Evolutionary conservation across 257 asterid genomes (phyloP).

Genomic region (Jasminum sambac): DNA sequence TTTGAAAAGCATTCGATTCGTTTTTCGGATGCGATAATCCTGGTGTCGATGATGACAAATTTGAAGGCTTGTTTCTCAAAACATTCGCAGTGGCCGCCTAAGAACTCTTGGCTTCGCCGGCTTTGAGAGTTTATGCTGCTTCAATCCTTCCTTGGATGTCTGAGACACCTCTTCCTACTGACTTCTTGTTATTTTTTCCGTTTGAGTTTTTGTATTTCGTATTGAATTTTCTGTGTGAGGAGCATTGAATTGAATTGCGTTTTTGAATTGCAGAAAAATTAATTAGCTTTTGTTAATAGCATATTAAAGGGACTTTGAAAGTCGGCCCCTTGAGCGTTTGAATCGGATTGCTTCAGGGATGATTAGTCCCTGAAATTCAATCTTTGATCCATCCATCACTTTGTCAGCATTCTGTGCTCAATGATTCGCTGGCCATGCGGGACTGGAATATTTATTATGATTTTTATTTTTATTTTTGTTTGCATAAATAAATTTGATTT

Average conservation of each 20-base stretch:
- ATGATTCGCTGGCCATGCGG: constrained; percentile 41
- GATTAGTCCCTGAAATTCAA: constrained; percentile 38
- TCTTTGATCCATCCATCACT: constrained; percentile 40
- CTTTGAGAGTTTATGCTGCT: constrained; percentile 59
- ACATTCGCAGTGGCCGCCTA: constrained; percentile 73
- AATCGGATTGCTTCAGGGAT: constrained; percentile 38
- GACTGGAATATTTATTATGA: constrained; percentile 28
- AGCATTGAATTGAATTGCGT: neutral
- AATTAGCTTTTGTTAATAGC: neutral
- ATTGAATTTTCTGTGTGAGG: neutral
- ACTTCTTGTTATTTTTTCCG: neutral
- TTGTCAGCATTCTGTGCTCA: constrained; percentile 32
- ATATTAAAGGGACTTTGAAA: constrained; percentile 24
- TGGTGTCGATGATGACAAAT: constrained; percentile 37
- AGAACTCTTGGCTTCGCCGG: constrained; percentile 60
- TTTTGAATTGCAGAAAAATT: too few species aligned
- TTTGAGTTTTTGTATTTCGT: neutral
- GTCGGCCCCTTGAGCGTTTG: constrained; percentile 30
- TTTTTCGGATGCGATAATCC: neutral
- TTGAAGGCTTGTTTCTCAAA: constrained; percentile 58
- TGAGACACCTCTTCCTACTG: constrained; percentile 32
- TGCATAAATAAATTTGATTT: neutral
- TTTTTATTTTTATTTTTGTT: neutral
- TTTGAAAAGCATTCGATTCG: neutral
- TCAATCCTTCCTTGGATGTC: constrained; percentile 56